Percentiles rank a stretch among this genome's conserved stretches.
Evolutionary conservation across 495 filamentous ascomycete species (phyloP).

Genomic region (Aspergillus conjunctus): DNA sequence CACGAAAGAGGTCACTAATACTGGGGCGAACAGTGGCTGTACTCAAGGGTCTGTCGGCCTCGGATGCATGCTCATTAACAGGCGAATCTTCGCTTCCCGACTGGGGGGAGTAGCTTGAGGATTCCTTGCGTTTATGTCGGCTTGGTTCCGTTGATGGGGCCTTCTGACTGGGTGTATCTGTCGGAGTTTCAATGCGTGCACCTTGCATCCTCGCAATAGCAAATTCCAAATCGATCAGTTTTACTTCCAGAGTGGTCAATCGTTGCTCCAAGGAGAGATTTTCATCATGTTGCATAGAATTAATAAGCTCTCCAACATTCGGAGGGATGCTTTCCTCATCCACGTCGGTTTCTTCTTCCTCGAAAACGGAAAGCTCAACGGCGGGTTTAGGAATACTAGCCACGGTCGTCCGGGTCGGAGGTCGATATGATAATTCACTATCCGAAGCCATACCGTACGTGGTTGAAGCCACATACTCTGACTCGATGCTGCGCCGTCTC

Average conservation of each 20-base stretch:
- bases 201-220: constrained; percentile 56
- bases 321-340: constrained; percentile 34
- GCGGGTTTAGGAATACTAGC: constrained; percentile 34
- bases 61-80: constrained; percentile 11
- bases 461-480: constrained; percentile 23
- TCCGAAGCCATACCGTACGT: constrained; percentile 26
- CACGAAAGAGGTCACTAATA: constrained; percentile 26
- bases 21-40: constrained; percentile 45
- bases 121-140: constrained; percentile 30
- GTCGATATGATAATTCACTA: constrained; percentile 31
- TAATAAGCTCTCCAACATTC: constrained; percentile 46
- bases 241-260: constrained; percentile 55
- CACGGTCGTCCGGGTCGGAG: constrained; percentile 36
- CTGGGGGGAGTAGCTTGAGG: constrained; percentile 27
- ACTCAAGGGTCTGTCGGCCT: constrained; percentile 38
- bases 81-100: constrained; percentile 14
- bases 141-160: constrained; percentile 21
- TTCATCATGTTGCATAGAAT: constrained; percentile 49
- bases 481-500: constrained; percentile 31
- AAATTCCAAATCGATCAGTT: constrained; percentile 58
- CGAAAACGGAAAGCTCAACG: constrained; percentile 27
- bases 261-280: constrained; percentile 53
- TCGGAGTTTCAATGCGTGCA: constrained; percentile 26
- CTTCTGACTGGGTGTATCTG: constrained; percentile 24
- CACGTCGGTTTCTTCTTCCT: constrained; percentile 24